phyloP scores from a whole-genome alignment of 2,329 filamentous ascomycete species.

The Macroventuria anomochaeta region DNA sequence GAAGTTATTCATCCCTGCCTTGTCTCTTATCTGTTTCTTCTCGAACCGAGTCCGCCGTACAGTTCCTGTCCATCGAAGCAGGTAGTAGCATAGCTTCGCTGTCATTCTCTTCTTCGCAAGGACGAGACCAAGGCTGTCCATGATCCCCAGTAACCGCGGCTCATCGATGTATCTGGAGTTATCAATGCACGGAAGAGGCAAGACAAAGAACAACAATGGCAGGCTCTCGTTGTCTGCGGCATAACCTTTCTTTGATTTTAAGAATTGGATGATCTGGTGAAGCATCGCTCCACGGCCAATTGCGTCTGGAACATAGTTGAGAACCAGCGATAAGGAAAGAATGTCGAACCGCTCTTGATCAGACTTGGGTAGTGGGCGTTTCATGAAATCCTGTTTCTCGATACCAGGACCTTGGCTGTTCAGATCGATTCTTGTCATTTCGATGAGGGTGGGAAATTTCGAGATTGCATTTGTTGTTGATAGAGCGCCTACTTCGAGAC shows the following conservation, averaged over 20 bases:
- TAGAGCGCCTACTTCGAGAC: slow-evolving; percentile 90
- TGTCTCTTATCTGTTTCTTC: slow-evolving; percentile 80
- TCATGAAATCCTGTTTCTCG: slow-evolving; percentile 91
- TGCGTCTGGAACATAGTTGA: slow-evolving; percentile 91
- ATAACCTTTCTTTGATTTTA: slow-evolving; percentile 28
- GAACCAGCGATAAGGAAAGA: slow-evolving; percentile 86
- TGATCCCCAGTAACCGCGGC: slow-evolving; percentile 70
- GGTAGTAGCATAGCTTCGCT: slow-evolving; percentile 83
- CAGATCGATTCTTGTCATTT: slow-evolving; percentile 85
- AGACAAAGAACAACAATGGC: slow-evolving; percentile 85
- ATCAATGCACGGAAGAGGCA: slow-evolving; percentile 84
- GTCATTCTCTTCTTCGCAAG: slow-evolving; percentile 73
- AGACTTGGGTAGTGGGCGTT: slow-evolving; percentile 72
- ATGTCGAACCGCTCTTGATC: slow-evolving; percentile 78
- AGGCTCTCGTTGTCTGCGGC: slow-evolving; percentile 4
- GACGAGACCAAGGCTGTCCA: slow-evolving; percentile 77
- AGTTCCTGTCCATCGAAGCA: slow-evolving; percentile 69
- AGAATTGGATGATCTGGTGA: slow-evolving; percentile 43
- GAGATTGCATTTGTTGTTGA: slow-evolving; percentile 87
- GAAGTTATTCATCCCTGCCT: slow-evolving; percentile 86
- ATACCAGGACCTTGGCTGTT: slow-evolving; percentile 86
- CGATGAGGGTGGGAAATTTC: slow-evolving; percentile 67
- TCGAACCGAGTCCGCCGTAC: slow-evolving; percentile 56
- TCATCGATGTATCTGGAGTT: slow-evolving; percentile 93
- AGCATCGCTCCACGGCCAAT: slow-evolving; percentile 83